These are phyloP conservation scores for Tephrocybe rancida DNA, from an alignment of 768 basidiomycete genomes.

Conservation along the genomic window DNA sequence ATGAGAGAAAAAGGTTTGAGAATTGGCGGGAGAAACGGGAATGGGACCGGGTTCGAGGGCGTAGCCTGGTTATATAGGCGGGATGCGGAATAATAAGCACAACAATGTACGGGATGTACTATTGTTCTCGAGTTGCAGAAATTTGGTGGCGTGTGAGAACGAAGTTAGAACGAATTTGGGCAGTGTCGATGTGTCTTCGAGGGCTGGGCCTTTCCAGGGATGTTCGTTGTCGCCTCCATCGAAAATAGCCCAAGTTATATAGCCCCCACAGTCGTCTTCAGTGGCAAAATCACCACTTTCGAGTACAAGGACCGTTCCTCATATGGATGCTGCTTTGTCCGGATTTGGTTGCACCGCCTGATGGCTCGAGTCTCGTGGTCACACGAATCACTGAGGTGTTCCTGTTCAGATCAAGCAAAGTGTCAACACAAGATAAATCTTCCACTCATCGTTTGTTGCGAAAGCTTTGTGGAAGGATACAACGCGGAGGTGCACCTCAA, in stretches of 20 bases:
- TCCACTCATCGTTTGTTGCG: too few species aligned
- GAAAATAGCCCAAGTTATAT: slow-evolving; percentile 29
- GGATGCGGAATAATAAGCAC: slow-evolving; percentile 11
- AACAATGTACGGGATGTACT: slow-evolving; percentile 14
- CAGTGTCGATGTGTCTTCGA: background rate
- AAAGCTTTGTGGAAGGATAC: too few species aligned
- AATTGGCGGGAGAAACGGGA: slow-evolving; percentile 6
- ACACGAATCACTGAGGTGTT: background rate
- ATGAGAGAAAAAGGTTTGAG: slow-evolving; percentile 1
- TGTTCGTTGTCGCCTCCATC: slow-evolving; percentile 12
- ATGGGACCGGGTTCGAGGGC: slow-evolving; percentile 6
- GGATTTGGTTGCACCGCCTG: slow-evolving; percentile 8
- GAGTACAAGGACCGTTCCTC: slow-evolving; percentile 33
- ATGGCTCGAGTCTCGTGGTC: slow-evolving; percentile 5
- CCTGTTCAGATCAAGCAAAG: slow-evolving; percentile 8
- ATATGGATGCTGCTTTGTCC: slow-evolving; percentile 34
- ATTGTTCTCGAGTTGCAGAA: slow-evolving; percentile 14
- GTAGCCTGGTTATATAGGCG: slow-evolving; percentile 15
- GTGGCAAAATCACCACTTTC: slow-evolving; percentile 5
- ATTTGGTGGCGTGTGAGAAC: slow-evolving; percentile 3
- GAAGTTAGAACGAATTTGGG: background rate
- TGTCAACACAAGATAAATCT: background rate
- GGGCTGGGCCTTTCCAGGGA: slow-evolving; percentile 6
- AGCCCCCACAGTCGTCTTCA: slow-evolving; percentile 11
- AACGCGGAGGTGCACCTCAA: too few species aligned